phyloP scores from a whole-genome alignment of 73 alveolate species.

The Paramecium bursaria region DNA sequence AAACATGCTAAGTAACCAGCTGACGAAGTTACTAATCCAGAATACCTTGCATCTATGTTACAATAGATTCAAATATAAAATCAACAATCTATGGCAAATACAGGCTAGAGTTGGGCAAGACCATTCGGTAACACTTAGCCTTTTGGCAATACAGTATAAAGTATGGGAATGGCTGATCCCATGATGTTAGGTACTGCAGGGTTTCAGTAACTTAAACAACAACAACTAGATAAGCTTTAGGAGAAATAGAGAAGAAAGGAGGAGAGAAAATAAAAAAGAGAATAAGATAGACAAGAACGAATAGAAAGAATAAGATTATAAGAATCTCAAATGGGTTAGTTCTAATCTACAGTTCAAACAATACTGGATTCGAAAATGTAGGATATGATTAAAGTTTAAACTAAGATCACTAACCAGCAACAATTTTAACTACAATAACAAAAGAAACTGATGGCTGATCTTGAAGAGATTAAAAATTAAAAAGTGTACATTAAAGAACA shows the following conservation, averaged over 20 bases:
- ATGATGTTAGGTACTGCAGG: constrained; percentile 18
- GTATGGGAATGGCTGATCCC: constrained; percentile 2
- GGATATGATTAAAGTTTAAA: background rate
- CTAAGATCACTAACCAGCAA: background rate
- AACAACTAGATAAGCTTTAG: constrained; percentile 4
- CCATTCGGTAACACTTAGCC: too few species aligned
- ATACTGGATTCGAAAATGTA: background rate
- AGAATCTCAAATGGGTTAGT: constrained; percentile 14
- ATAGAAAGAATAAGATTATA: background rate
- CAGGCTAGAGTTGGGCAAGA: background rate
- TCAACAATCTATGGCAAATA: constrained; percentile 18
- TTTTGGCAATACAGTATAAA: constrained; percentile 1
- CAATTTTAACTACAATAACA: background rate
- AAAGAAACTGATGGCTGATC: background rate
- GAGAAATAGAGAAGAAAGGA: constrained; percentile 14
- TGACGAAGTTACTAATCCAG: constrained; percentile 51
- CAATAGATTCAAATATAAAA: background rate
- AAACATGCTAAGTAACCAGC: constrained; percentile 6
- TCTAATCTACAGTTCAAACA: background rate
- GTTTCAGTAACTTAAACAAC: background rate
- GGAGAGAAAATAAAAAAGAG: constrained; percentile 52
- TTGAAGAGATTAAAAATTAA: constrained; percentile 12
- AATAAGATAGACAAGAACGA: constrained; percentile 9
- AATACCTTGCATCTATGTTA: constrained; percentile 5
- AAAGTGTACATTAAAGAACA: background rate